Evolutionary conservation across 768 basidiomycete genomes (phyloP).

Genomic region (Dendrothele bispora): DNA sequence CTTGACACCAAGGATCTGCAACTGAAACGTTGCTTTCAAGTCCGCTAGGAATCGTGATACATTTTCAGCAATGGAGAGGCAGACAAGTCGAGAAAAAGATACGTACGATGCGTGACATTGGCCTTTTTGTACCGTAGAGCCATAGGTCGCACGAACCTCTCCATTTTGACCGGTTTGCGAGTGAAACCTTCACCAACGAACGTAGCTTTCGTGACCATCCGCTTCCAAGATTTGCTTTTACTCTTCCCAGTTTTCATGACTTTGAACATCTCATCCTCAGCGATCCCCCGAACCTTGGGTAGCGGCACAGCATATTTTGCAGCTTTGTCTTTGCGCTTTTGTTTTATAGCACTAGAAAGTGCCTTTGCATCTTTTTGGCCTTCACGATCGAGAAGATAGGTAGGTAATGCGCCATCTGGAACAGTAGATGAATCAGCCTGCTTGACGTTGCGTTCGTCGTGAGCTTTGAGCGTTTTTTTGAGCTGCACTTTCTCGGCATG

Average conservation of each 20-base stretch:
- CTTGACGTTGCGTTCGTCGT: conserved; percentile 98
- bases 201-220: conserved; percentile 99
- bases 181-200: conserved; percentile 99
- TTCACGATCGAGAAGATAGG: conserved; percentile 95
- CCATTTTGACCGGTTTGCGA: conserved; percentile 98
- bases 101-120: conserved; percentile 96
- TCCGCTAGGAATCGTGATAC: conserved; percentile 58
- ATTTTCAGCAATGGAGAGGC: conserved; percentile 2
- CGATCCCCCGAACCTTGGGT: conserved; percentile 96
- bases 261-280: conserved; percentile 99
- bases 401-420: conserved; percentile 90
- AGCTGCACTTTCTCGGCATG: conserved; percentile 98
- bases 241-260: conserved; percentile 97
- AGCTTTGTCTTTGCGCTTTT: conserved; percentile 98
- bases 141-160: conserved; percentile 97
- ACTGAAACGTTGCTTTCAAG: conserved; percentile 97
- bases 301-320: conserved; percentile 97
- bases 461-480: conserved; percentile 99
- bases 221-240: conserved; percentile 96
- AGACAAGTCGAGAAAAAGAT: neutral
- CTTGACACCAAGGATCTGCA: conserved; percentile 97
- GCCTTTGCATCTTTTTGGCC: conserved; percentile 99
- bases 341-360: conserved; percentile 93
- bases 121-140: conserved; percentile 97
- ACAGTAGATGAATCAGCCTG: conserved; percentile 81